These are phyloP conservation scores for Hygrophorus russula DNA, from an alignment of 768 basidiomycete species.

Conservation along the genomic window DNA sequence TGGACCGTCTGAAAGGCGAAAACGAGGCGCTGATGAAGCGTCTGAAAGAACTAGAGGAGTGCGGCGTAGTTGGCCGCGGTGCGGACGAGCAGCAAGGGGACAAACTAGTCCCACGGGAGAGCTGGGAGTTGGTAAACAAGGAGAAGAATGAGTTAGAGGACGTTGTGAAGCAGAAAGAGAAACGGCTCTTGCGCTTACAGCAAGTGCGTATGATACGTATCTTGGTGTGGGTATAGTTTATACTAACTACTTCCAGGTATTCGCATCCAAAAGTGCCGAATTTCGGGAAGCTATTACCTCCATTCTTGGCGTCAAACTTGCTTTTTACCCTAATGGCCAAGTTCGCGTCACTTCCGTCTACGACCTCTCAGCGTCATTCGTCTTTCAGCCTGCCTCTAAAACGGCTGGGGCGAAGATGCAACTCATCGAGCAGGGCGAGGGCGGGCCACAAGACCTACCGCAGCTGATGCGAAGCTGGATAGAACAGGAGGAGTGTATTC, in stretches of 20 bases:
- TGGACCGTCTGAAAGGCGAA: conserved; percentile 71
- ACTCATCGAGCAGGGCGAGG: conserved; percentile 62
- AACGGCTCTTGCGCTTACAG: conserved; percentile 66
- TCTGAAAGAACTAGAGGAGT: conserved; percentile 46
- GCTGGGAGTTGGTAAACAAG: conserved; percentile 59
- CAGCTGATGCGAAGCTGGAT: conserved; percentile 82
- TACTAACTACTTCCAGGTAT: conserved; percentile 40
- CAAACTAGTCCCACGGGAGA: conserved; percentile 63
- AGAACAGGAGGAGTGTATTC: conserved; percentile 73
- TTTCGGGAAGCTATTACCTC: conserved; percentile 87
- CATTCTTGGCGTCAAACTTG: conserved; percentile 84
- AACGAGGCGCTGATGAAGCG: conserved; percentile 72
- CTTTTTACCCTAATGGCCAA: conserved; percentile 85
- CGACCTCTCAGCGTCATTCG: conserved; percentile 79
- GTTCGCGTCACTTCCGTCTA: conserved; percentile 87
- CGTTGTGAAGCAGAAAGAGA: conserved; percentile 66
- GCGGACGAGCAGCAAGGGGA: conserved; percentile 9
- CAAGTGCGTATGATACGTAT: conserved; percentile 37
- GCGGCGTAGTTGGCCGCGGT: not conserved
- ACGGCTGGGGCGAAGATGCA: conserved; percentile 48
- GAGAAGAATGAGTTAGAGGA: conserved; percentile 63
- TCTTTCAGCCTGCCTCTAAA: conserved; percentile 57
- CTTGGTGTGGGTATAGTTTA: not conserved
- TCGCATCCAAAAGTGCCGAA: conserved; percentile 74
- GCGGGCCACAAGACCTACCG: conserved; percentile 63